Conservation (phyloP, 2,329 filamentous ascomycete species). For the Nigrospora osmanthi region DNA sequence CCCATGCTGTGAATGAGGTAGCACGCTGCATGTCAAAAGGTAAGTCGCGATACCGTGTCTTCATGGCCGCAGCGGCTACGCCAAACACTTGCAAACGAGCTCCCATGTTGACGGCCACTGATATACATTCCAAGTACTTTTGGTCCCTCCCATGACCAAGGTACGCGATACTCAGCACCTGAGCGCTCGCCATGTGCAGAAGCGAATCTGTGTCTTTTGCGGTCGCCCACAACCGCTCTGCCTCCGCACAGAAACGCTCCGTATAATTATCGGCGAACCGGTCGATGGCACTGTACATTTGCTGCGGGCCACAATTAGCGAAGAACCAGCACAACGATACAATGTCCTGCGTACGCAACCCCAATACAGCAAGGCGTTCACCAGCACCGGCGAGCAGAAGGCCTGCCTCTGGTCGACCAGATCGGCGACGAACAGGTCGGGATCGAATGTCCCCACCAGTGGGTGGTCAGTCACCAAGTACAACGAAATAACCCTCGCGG, state of each 20-base stretch:
- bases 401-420: slow-evolving; percentile 12
- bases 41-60: slow-evolving; percentile 2
- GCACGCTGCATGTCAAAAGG: slow-evolving; percentile 8
- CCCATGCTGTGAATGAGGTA: slow-evolving; percentile 21
- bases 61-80: background rate
- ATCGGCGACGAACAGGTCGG: slow-evolving; percentile 24
- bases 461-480: slow-evolving; percentile 30
- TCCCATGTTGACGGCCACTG: slow-evolving; percentile 20
- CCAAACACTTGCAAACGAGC: slow-evolving; percentile 21
- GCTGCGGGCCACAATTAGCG: slow-evolving; percentile 11
- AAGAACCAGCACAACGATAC: background rate
- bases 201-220: slow-evolving; percentile 12
- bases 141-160: slow-evolving; percentile 27
- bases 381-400: slow-evolving; percentile 25
- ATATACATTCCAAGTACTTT: slow-evolving; percentile 12
- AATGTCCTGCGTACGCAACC: slow-evolving; percentile 20
- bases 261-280: slow-evolving; percentile 8
- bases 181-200: slow-evolving; percentile 20
- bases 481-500: slow-evolving; percentile 23
- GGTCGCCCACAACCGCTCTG: slow-evolving; percentile 15
- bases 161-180: slow-evolving; percentile 24
- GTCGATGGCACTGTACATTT: slow-evolving; percentile 26
- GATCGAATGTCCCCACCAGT: slow-evolving; percentile 25
- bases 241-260: slow-evolving; percentile 14
- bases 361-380: slow-evolving; percentile 25